A percentile compares a stretch with the other conserved stretches of the same genome.
phyloP scores from a whole-genome alignment of 192 early-diverging fungal species.

The Linnemannia exigua region DNA sequence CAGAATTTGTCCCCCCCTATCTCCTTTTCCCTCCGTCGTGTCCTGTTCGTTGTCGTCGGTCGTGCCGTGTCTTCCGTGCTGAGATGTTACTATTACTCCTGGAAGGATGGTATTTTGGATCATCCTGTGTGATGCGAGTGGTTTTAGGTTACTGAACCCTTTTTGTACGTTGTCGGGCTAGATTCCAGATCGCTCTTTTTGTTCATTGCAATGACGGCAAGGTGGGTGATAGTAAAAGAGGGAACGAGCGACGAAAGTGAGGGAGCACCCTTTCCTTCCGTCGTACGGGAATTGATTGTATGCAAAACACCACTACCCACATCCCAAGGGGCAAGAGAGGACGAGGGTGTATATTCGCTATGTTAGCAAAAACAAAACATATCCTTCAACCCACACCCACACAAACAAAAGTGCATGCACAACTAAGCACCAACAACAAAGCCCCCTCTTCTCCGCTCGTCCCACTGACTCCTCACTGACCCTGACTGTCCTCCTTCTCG shows the following conservation, averaged over 20 bases:
- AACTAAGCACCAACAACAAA: too few relatives aligned
- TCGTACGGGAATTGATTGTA: neutral
- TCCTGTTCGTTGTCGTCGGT: neutral
- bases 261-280: too few relatives aligned
- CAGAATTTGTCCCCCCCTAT: neutral
- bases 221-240: too few relatives aligned
- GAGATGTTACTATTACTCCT: neutral
- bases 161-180: neutral
- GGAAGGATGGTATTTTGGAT: neutral
- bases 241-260: too few relatives aligned
- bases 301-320: neutral
- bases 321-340: neutral
- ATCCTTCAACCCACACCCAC: neutral
- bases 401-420: neutral
- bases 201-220: neutral
- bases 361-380: neutral
- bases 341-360: slow-evolving; percentile 3
- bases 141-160: neutral
- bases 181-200: slow-evolving; percentile 1
- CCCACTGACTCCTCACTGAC: neutral
- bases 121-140: neutral
- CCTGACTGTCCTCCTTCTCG: neutral
- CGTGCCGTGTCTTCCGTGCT: neutral
- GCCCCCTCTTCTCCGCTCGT: neutral
- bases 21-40: too few relatives aligned